phyloP scores from a whole-genome alignment of 2,329 filamentous ascomycete genomes.

The Cadophora gregata region DNA sequence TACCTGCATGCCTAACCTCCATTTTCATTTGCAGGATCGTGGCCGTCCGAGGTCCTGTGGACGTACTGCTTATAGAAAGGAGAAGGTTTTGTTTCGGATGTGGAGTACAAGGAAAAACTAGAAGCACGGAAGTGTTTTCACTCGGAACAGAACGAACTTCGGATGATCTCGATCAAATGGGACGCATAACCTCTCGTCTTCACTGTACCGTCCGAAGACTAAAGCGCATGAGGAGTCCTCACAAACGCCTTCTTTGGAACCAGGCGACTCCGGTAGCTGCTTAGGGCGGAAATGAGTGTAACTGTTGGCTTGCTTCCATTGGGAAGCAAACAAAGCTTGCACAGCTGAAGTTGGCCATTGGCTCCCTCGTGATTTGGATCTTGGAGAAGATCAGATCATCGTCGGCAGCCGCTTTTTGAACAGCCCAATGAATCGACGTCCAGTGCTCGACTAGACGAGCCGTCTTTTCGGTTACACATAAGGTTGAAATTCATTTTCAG shows the following conservation, averaged over 20 bases:
- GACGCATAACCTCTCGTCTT: not conserved
- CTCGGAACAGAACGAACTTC: not conserved
- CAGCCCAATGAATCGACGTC: not conserved
- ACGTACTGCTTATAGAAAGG: not conserved
- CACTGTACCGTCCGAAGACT: not conserved
- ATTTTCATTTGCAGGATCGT: not conserved
- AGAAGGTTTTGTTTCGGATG: not conserved
- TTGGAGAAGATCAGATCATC: constrained; percentile 5
- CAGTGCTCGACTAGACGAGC: not conserved
- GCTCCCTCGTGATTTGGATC: not conserved
- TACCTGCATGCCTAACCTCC: not conserved
- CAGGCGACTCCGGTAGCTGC: constrained; percentile 1
- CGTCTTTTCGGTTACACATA: not conserved
- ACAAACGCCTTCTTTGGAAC: constrained; percentile 2
- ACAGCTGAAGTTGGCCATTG: not conserved
- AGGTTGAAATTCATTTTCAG: not conserved
- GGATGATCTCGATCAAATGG: constrained; percentile 1
- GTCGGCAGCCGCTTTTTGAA: not conserved
- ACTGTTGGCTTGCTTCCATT: constrained; percentile 1
- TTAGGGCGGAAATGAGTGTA: not conserved
- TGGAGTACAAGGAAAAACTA: not conserved
- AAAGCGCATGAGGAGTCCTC: not conserved
- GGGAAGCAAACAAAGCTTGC: constrained; percentile 2
- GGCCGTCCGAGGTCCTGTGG: not conserved
- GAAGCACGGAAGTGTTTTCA: not conserved